A percentile compares a stretch with the other conserved stretches of the same genome.
These are phyloP conservation scores for Naematelia encephala DNA, from an alignment of 768 basidiomycete species.

Conservation along the genomic window DNA sequence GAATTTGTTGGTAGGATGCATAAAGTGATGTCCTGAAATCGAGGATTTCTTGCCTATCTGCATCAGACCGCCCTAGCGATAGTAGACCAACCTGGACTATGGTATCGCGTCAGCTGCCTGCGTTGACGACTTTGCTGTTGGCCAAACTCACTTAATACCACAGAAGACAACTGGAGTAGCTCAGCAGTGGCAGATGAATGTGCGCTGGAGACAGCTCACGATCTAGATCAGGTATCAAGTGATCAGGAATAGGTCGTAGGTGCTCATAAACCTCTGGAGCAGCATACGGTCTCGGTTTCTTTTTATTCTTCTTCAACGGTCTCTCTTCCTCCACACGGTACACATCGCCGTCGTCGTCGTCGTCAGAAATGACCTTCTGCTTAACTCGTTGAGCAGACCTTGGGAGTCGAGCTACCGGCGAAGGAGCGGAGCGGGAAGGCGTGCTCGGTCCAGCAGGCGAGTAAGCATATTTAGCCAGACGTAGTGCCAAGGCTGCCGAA, in stretches of 20 bases:
- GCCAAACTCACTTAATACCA: slow-evolving; percentile 67
- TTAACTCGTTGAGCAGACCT: no score
- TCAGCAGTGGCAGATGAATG: not conserved
- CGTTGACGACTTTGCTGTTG: not conserved
- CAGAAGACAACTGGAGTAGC: slow-evolving; percentile 69
- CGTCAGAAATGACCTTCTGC: no score
- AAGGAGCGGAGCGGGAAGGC: no score
- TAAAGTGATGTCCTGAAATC: slow-evolving; percentile 71
- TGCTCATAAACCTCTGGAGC: slow-evolving; percentile 59
- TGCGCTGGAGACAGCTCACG: slow-evolving; percentile 52
- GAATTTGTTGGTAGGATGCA: slow-evolving; percentile 76
- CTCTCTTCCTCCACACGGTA: not conserved
- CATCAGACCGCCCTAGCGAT: not conserved
- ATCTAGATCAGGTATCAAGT: slow-evolving; percentile 59
- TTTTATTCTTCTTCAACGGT: slow-evolving; percentile 14
- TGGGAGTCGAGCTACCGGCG: no score
- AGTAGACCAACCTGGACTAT: slow-evolving; percentile 16
- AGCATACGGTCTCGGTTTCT: slow-evolving; percentile 54
- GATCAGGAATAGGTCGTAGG: slow-evolving; percentile 58
- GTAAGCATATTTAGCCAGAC: slow-evolving; percentile 27
- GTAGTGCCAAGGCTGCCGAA: slow-evolving; percentile 23
- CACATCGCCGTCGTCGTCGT: not conserved
- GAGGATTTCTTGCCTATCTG: slow-evolving; percentile 61
- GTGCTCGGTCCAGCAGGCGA: not conserved
- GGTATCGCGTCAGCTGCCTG: not conserved